Base-by-base conservation (phyloP, 768 basidiomycete genomes). In the Panaeolus cyanescens region DNA sequence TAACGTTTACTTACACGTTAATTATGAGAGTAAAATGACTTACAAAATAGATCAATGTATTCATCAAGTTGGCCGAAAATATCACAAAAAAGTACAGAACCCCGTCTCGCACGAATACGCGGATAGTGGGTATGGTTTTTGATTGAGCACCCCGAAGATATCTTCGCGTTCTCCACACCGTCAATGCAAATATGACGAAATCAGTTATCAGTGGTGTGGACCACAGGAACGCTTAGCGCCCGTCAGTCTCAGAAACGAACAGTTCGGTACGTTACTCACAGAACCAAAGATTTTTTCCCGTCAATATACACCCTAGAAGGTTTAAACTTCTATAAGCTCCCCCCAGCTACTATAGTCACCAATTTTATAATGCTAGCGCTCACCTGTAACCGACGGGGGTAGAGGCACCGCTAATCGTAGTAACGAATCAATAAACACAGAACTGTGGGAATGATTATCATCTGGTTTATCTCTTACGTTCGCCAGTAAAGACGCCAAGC, bases 21-120 rank as follows among this genome's bases (percentile, higher is more conserved):
- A 3, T 37, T 4, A 37, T n/a, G n/a, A 37, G 36, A 4, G 4
- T 5, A 42, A 4, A 15, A 25, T 17, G 7, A 63, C 72, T 54
- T 60, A 72, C 72, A 37, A 68, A 68, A 54, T 63, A 73, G 4
- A 73, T 64, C n/a, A 73, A 42, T 10, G 67, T 64, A 54, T 70
- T 73, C 42, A 69, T 37, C 10, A 71, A 36, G 60, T 73, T 72
- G 0, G 66, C 65, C 39, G 68, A 31, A 58, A 70, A 70, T n/a
- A 73, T 69, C 9, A 66, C 55, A 25, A 73, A 59, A 58, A 70
- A 73, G 56, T 71, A 73, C 17, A 71, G 50, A 22, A 59, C 53
- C 2, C 72, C 72, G 31, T 73, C 72, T 25, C 71, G 62, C 15
- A 71, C 34, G 54, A 73, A 68, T 28, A 69, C 53, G 33, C 63